Evolutionary conservation across 768 basidiomycete species (phyloP), one percentile per base, ranked within the genome.

Genomic region (Russula abietina): DNA sequence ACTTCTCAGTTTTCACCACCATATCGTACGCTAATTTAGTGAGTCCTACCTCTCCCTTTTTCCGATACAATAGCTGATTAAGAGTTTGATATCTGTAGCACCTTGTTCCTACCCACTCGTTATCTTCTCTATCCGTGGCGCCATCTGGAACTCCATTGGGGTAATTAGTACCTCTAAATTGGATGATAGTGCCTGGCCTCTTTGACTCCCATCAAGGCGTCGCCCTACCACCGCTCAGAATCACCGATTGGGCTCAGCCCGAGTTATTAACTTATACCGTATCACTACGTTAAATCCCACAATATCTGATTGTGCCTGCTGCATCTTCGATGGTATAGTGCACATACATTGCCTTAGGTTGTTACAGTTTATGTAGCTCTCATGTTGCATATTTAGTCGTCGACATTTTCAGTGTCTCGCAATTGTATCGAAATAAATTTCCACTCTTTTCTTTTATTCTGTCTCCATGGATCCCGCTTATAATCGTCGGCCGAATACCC

Each of bases 1-100:
- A 45, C 76, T 91, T 56, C 78, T 91, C 65, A 84, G 83, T 71
- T 91, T 91, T 76, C 85, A 87, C 69, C 83, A 86, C 51, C 83
- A 85, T 67, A 78, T 79, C 66, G 80, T 82, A 67, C 84, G 81
- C 64, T 84, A 75, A 77, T 68, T 50, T 54, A 69, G 70, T 71
- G 51, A 45, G 71, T 57, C 16, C 7, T 55, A 19, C 14, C 1
- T 45, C 17, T 28, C 24, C 24, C 19, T 32, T 38, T 11, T n/a
- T 30, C 38, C 17, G 19, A 24, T 30, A 24, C 52, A 3, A 39
- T 51, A 12, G 36, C 46, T 56, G 3, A 64, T 51, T 12, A 6
- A 45, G n/a, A 24, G 14, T 16, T n/a, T 3, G 9, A 26, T 51
- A n/a, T 45, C 22, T 57, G 38, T 50, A 62, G 61, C 32, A 22